phyloP scores from a whole-genome alignment of 2,329 filamentous ascomycete species.

The Diaporthe batatas region DNA sequence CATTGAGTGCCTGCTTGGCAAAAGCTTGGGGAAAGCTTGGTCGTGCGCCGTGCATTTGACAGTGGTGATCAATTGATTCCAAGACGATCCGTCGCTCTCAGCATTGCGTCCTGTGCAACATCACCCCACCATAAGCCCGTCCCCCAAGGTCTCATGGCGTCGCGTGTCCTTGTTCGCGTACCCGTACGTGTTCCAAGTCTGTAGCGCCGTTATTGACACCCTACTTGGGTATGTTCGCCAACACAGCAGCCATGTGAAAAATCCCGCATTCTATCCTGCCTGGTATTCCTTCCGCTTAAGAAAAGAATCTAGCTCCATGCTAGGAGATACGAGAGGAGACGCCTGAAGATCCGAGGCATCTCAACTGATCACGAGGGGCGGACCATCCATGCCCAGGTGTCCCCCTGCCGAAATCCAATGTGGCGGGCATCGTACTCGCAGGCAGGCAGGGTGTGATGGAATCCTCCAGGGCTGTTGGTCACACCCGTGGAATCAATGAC shows the following conservation, averaged over 20 bases:
- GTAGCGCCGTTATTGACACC: background rate
- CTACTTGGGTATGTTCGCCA: too few relatives aligned
- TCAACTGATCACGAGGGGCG: background rate
- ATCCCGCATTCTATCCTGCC: background rate
- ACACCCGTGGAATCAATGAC: constrained; percentile 23
- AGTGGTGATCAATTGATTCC: background rate
- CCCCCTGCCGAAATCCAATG: background rate
- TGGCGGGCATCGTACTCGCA: background rate
- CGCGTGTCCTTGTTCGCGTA: too few relatives aligned
- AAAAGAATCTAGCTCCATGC: background rate
- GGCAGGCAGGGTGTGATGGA: background rate
- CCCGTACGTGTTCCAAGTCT: background rate
- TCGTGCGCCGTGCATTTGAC: constrained; percentile 2
- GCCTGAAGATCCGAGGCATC: background rate
- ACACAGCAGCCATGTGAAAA: background rate
- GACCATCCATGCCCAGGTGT: background rate
- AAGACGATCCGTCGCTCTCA: background rate
- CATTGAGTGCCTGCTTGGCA: constrained; percentile 2
- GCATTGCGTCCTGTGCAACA: background rate
- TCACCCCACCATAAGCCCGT: background rate
- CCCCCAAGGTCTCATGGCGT: background rate
- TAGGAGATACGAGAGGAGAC: constrained; percentile 2
- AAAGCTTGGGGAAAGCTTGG: constrained; percentile 22
- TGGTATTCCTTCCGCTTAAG: background rate
- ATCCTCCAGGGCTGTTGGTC: constrained; percentile 9